Evolutionary conservation across 352 stramenopile genomes (phyloP).

Genomic region (Phytophthora citrophthora): DNA sequence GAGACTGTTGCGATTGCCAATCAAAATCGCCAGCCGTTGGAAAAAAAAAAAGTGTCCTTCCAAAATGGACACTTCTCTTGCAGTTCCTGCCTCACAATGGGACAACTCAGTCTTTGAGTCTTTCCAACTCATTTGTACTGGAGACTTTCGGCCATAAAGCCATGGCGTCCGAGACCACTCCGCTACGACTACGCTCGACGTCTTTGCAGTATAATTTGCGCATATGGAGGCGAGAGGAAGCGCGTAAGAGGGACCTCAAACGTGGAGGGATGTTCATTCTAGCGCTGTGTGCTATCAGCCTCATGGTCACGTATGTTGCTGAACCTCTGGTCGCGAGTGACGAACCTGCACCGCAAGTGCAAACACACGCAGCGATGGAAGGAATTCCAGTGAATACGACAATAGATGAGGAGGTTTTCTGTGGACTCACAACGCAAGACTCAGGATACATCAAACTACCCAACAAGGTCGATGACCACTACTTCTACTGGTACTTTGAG

Average conservation of each 20-base stretch:
- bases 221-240: slow-evolving; percentile 35
- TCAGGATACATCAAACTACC: slow-evolving; percentile 65
- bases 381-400: slow-evolving; percentile 15
- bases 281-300: slow-evolving; percentile 22
- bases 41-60: slow-evolving; percentile 10
- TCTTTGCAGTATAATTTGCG: slow-evolving; percentile 38
- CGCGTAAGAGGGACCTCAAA: slow-evolving; percentile 27
- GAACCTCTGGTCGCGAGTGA: slow-evolving; percentile 23
- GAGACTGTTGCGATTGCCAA: slow-evolving; percentile 26
- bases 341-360: slow-evolving; percentile 11
- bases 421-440: slow-evolving; percentile 51
- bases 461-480: slow-evolving; percentile 74
- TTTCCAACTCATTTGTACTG: slow-evolving; percentile 22
- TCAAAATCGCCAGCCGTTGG: slow-evolving; percentile 20
- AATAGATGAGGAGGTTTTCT: slow-evolving; percentile 41
- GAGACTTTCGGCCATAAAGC: not conserved
- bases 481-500: slow-evolving; percentile 83
- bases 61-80: slow-evolving; percentile 27
- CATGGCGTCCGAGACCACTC: slow-evolving; percentile 36
- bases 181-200: slow-evolving; percentile 23
- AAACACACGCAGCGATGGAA: slow-evolving; percentile 31
- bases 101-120: slow-evolving; percentile 22
- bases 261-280: slow-evolving; percentile 35
- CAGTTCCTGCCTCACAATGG: slow-evolving; percentile 18
- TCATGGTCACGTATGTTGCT: slow-evolving; percentile 26